Percentiles rank a stretch among this genome's conserved stretches.
phyloP scores from a whole-genome alignment of 2,329 filamentous ascomycete genomes.

The Calonectria pseudoreteaudii region DNA sequence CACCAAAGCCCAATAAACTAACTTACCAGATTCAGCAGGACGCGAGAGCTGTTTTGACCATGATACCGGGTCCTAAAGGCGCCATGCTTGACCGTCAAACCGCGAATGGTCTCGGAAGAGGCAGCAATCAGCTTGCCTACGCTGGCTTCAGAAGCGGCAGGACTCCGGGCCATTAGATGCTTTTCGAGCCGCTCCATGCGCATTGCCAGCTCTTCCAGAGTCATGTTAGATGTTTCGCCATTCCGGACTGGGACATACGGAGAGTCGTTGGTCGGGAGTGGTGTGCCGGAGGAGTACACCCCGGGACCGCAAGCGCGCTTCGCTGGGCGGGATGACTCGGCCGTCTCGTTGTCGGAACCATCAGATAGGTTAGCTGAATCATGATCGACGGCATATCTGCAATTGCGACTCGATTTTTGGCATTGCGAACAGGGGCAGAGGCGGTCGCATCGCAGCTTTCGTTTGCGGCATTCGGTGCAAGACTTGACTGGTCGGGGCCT shows the following conservation, averaged over 20 bases:
- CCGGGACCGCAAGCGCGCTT: slow-evolving; percentile 53
- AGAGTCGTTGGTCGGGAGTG: slow-evolving; percentile 39
- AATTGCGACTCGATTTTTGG: slow-evolving; percentile 65
- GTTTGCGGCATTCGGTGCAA: slow-evolving; percentile 67
- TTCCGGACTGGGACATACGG: slow-evolving; percentile 44
- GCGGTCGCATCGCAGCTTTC: slow-evolving; percentile 68
- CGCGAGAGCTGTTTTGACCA: slow-evolving; percentile 64
- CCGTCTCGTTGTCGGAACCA: slow-evolving; percentile 56
- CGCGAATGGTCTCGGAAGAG: slow-evolving; percentile 60
- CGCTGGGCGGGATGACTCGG: slow-evolving; percentile 47
- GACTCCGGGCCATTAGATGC: slow-evolving; percentile 57
- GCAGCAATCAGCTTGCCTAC: slow-evolving; percentile 48
- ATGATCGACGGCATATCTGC: slow-evolving; percentile 64
- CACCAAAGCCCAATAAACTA: not conserved
- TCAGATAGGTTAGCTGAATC: slow-evolving; percentile 62
- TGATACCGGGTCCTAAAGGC: slow-evolving; percentile 62
- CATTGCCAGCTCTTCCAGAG: slow-evolving; percentile 60
- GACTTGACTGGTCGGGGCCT: slow-evolving; percentile 67
- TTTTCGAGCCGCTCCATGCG: slow-evolving; percentile 68
- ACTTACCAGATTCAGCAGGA: slow-evolving; percentile 65
- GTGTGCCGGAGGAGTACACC: slow-evolving; percentile 36
- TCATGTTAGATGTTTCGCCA: slow-evolving; percentile 47
- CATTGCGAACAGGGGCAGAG: slow-evolving; percentile 69
- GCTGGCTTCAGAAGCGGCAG: slow-evolving; percentile 52
- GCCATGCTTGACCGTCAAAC: slow-evolving; percentile 61